Base-by-base conservation (phyloP, 805 yeast species). In the Metschnikowia lachancei region DNA sequence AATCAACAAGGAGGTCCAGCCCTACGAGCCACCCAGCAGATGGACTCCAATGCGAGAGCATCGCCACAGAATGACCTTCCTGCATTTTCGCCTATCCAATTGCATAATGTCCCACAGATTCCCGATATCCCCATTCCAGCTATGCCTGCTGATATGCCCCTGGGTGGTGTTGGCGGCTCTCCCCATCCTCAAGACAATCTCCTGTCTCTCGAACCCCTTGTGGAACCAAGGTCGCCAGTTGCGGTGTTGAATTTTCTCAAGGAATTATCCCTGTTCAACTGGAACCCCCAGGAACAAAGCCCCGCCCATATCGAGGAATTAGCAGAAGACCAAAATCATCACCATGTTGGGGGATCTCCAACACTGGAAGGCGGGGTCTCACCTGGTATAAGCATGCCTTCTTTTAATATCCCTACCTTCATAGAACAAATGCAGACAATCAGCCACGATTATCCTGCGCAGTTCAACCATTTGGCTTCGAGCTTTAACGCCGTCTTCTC, bases 231-330 rank as follows among this genome's bases (percentile, higher is more conserved):
- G 10, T 49, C 67, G 2, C 64, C 65, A 0, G 45, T 62, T 5
- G 54, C 62, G 7, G 61, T 65, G 17, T 43, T 65, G 30, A 56
- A 51, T 36, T 59, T 63, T 29, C 47, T 66, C 36, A 58, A 53
- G 36, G 70, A 64, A 33, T 41, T 61, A 9, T 52, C 57, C 4
- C 57, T 50, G 8, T 41, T 43, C 40, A 45, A 45, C 29, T 36
- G 36, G 22, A 38, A 14, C 28, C 43, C 41, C 17, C 44, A 14
- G n/a, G 40, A 40, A 22, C 33, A 4, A 29, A 16, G 6, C 12
- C 42, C 17, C 2, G 35, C 30, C 26, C 42, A 36, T 1, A 46
- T 46, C 18, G 45, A 46, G 18, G 41, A 39, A 7, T 13, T 39
- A 4, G 14, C 18, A 9, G 40, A 30, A 10, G 32, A 13, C 14